These are phyloP conservation scores for Gryganskiella cystojenkinii DNA, from an alignment of 192 early-diverging fungal species.

Conservation along the genomic window DNA sequence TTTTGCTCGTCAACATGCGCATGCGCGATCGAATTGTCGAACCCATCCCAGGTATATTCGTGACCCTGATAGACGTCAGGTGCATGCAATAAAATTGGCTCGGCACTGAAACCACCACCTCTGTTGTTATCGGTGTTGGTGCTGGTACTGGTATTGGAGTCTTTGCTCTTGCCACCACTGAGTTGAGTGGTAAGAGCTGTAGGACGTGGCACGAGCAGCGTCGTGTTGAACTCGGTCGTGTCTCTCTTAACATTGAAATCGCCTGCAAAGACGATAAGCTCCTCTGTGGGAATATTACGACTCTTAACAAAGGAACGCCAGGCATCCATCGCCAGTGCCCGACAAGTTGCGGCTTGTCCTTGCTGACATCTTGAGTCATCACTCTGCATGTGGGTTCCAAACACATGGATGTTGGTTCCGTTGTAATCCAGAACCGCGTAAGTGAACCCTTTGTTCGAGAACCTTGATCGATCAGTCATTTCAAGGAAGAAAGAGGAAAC, in stretches of 20 bases:
- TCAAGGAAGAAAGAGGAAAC: background rate
- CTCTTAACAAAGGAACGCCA: constrained; percentile 4
- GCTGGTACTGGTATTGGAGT: too few relatives aligned
- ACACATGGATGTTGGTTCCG: constrained; percentile 20
- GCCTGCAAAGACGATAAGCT: constrained; percentile 15
- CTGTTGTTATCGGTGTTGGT: too few relatives aligned
- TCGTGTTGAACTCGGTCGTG: background rate
- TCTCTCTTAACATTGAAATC: constrained; percentile 15
- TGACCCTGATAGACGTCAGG: background rate
- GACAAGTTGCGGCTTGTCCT: background rate
- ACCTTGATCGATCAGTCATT: too few relatives aligned
- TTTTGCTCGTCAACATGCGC: background rate
- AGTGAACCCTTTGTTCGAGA: constrained; percentile 18
- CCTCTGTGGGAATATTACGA: constrained; percentile 12
- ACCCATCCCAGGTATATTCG: constrained; percentile 3
- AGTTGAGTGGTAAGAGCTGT: too few relatives aligned
- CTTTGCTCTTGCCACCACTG: too few relatives aligned
- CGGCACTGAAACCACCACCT: background rate
- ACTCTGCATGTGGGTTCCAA: constrained; percentile 28
- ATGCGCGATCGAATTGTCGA: constrained; percentile 9
- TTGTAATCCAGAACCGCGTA: constrained; percentile 12
- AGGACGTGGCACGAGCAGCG: background rate
- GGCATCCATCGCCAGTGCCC: background rate
- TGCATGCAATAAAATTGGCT: background rate
- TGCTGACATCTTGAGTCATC: background rate